Conservation (phyloP, 495 filamentous ascomycete genomes). For the Aspergillus asperescens region DNA sequence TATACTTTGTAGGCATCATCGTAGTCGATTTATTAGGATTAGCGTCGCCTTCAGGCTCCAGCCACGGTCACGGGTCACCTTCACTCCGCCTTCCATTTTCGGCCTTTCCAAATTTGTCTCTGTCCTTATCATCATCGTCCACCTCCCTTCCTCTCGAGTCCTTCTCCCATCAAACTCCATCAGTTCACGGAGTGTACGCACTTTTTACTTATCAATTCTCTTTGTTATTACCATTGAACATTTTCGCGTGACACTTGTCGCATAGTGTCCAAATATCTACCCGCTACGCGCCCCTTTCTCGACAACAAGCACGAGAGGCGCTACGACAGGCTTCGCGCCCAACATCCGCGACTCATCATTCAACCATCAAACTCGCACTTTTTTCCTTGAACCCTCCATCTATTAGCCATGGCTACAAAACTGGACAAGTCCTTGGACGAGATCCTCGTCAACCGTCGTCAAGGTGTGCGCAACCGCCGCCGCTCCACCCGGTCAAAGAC, state of each 20-base stretch:
- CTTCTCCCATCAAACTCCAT: conserved; percentile 18
- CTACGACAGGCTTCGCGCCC: conserved; percentile 2
- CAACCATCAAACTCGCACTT: conserved; percentile 3
- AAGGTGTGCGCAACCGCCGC: conserved; percentile 51
- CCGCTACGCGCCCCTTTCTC: conserved; percentile 1
- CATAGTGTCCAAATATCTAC: neutral
- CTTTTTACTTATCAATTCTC: conserved; percentile 13
- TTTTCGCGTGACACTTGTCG: neutral
- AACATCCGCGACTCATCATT: conserved; percentile 7
- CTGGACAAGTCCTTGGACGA: conserved; percentile 94
- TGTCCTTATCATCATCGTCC: conserved; percentile 11
- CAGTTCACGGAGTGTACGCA: conserved; percentile 8
- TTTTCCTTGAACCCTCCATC: neutral
- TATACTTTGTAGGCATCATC: neutral
- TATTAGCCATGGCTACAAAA: conserved; percentile 74
- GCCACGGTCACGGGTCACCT: neutral
- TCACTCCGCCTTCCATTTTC: conserved; percentile 2
- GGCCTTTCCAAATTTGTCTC: conserved; percentile 15
- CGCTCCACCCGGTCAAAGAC: conserved; percentile 48
- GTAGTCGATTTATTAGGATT: conserved; percentile 10
- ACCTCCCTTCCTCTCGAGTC: conserved; percentile 14
- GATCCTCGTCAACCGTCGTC: conserved; percentile 74
- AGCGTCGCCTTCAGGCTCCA: conserved; percentile 12
- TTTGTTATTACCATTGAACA: conserved; percentile 10
- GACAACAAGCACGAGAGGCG: conserved; percentile 2